A percentile compares a stretch with the other conserved stretches of the same genome.
These are phyloP conservation scores for Tolypocladium ophioglossoides DNA, from an alignment of 2,329 filamentous ascomycete genomes.

Conservation along the genomic window DNA sequence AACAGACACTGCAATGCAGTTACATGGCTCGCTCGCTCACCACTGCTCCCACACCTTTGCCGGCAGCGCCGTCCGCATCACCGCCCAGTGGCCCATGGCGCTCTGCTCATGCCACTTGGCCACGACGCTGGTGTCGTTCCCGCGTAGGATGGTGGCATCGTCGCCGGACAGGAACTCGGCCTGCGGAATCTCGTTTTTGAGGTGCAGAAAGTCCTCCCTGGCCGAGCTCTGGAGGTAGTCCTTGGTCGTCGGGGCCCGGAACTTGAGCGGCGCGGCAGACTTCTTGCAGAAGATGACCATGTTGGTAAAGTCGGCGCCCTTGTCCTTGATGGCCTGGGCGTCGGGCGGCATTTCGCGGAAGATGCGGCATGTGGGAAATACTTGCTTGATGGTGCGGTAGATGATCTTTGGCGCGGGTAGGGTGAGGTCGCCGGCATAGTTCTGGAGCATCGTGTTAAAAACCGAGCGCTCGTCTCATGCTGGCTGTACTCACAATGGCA, in stretches of 20 bases:
- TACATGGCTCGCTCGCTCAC: slow-evolving; percentile 29
- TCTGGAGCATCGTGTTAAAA: slow-evolving; percentile 37
- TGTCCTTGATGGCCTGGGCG: slow-evolving; percentile 32
- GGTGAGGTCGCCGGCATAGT: slow-evolving; percentile 84
- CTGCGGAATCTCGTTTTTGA: slow-evolving; percentile 57
- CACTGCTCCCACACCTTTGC: slow-evolving; percentile 76
- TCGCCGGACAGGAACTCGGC: slow-evolving; percentile 33
- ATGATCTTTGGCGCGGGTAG: slow-evolving; percentile 68
- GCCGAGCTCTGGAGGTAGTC: slow-evolving; percentile 68
- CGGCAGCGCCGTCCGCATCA: slow-evolving; percentile 82
- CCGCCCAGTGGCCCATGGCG: slow-evolving; percentile 76
- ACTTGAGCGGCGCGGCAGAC: slow-evolving; percentile 40
- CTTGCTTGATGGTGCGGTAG: slow-evolving; percentile 67
- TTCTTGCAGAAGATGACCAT: slow-evolving; percentile 93
- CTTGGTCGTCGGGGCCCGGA: slow-evolving; percentile 50
- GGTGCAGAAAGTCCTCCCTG: slow-evolving; percentile 59
- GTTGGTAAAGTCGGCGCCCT: slow-evolving; percentile 72
- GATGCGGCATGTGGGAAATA: slow-evolving; percentile 84
- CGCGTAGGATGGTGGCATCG: slow-evolving; percentile 43
- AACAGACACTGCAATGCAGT: not conserved
- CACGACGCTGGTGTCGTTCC: slow-evolving; percentile 56
- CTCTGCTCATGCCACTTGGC: slow-evolving; percentile 63
- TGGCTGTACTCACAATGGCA: slow-evolving; percentile 58
- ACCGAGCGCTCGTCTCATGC: not conserved
- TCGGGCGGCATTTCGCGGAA: slow-evolving; percentile 66